These are phyloP conservation scores for Entophlyctis helioformis DNA, from an alignment of 192 early-diverging fungal genomes.

Conservation along the genomic window DNA sequence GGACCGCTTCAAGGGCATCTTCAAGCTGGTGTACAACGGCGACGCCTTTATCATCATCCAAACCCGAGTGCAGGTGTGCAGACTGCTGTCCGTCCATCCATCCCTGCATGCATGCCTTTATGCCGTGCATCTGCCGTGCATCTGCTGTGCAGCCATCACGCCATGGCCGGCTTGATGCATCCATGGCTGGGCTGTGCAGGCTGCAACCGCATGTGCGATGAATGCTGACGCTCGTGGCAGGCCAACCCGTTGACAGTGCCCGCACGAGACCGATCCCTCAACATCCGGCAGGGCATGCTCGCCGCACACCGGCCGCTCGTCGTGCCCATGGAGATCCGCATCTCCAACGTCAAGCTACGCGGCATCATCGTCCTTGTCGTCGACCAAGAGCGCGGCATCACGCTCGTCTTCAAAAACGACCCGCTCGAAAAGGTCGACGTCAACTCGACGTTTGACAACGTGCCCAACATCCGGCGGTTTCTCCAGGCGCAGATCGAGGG, in stretches of 20 bases:
- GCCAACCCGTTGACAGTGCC: conserved; percentile 57
- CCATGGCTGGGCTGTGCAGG: too few species aligned
- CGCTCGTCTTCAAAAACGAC: conserved; percentile 95
- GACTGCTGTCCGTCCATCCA: too few species aligned
- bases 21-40: conserved; percentile 86
- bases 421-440: conserved; percentile 88
- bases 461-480: conserved; percentile 75
- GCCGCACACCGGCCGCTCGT: conserved; percentile 89
- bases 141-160: too few species aligned
- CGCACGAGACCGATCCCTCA: conserved; percentile 1
- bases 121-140: too few species aligned
- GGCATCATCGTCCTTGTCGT: conserved; percentile 92
- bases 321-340: conserved; percentile 89
- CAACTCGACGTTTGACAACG: conserved; percentile 93
- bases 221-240: conserved; percentile 12
- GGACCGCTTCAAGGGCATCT: conserved; percentile 89
- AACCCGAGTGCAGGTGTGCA: conserved; percentile 79
- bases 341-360: conserved; percentile 74
- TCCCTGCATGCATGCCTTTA: too few species aligned
- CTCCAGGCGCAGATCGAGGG: conserved; percentile 86
- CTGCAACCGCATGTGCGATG: too few species aligned
- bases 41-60: conserved; percentile 86
- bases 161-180: too few species aligned
- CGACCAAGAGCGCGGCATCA: conserved; percentile 86
- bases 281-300: conserved; percentile 26